A percentile compares a stretch with the other conserved stretches of the same genome.
phyloP scores from a whole-genome alignment of 805 yeast genomes.

The Saturnispora quitensis region DNA sequence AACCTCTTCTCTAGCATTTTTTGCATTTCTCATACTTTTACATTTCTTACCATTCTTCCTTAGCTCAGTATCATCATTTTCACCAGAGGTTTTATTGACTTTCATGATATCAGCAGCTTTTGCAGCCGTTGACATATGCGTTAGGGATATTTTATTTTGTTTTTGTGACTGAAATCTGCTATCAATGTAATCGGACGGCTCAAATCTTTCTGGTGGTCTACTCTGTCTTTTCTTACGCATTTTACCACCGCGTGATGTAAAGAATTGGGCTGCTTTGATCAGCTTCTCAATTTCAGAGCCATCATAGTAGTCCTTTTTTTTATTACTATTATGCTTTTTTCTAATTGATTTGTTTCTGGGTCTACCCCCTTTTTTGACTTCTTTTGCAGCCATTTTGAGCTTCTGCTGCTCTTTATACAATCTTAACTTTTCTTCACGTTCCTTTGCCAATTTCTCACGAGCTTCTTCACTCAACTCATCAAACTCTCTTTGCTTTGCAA shows the following conservation, averaged over 20 bases:
- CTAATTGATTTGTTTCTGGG: neutral
- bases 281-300: conserved; percentile 13
- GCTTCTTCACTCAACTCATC: conserved; percentile 10
- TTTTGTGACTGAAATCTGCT: conserved; percentile 1
- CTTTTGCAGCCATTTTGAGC: conserved; percentile 4
- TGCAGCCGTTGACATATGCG: conserved; percentile 1
- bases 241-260: conserved; percentile 19
- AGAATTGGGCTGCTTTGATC: conserved; percentile 20
- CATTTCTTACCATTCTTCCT: neutral
- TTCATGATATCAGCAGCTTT: neutral
- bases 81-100: neutral
- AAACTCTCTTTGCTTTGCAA: conserved; percentile 7
- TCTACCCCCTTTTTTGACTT: neutral
- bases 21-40: neutral
- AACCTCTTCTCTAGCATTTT: conserved; percentile 6
- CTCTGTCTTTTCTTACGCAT: conserved; percentile 14
- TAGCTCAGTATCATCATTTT: neutral
- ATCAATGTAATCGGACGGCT: conserved; percentile 11
- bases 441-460: conserved; percentile 10
- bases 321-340: conserved; percentile 1
- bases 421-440: neutral
- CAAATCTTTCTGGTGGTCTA: conserved; percentile 18
- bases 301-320: conserved; percentile 1
- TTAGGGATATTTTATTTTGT: neutral
- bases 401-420: conserved; percentile 1